Conservation (phyloP, 495 filamentous ascomycete species). For the Entonaema liquescens region DNA sequence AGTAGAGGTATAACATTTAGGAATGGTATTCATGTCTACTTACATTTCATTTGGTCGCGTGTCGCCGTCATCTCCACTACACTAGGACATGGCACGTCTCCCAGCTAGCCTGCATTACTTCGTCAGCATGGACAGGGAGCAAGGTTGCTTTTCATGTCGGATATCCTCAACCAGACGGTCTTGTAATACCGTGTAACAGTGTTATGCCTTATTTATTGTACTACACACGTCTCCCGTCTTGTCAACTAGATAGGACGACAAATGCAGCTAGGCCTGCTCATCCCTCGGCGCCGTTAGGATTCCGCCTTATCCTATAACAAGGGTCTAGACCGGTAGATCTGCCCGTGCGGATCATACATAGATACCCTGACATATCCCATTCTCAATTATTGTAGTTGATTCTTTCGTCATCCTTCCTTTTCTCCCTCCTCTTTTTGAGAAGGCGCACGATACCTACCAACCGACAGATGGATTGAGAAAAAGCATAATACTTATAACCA, state of each 20-base stretch:
- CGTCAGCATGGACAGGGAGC: not conserved
- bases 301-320: constrained; percentile 10
- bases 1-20: too few species aligned
- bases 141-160: not conserved
- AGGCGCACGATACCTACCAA: not conserved
- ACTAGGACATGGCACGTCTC: not conserved
- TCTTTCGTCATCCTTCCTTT: not conserved
- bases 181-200: not conserved
- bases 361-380: not conserved
- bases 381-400: not conserved
- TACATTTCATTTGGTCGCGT: not conserved
- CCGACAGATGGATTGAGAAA: not conserved
- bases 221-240: not conserved
- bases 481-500: not conserved
- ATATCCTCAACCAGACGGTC: not conserved
- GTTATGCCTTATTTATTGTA: not conserved
- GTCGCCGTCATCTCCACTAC: not conserved
- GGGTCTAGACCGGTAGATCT: constrained; percentile 10
- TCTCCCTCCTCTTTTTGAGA: not conserved
- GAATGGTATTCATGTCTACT: too few species aligned
- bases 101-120: not conserved
- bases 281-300: constrained; percentile 6
- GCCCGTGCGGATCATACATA: not conserved
- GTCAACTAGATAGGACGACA: not conserved
- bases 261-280: constrained; percentile 15